Evolutionary conservation across 768 basidiomycete genomes (phyloP).

Genomic region (Rhodotorula paludigena): DNA sequence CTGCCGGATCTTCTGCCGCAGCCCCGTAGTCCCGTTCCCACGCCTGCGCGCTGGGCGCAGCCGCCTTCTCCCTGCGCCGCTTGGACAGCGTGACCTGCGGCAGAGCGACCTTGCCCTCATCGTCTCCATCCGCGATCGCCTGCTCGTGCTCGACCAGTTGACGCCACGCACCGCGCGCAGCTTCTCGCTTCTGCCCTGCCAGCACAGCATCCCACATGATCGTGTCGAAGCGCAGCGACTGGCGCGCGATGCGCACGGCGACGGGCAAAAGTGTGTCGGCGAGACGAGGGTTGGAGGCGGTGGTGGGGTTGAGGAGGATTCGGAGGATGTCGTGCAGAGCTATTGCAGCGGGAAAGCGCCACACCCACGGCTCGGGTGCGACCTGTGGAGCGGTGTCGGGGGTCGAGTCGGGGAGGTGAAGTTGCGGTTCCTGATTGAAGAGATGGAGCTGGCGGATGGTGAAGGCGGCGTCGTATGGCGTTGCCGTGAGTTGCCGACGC

Average conservation of each 20-base stretch:
- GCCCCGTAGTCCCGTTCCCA: not conserved
- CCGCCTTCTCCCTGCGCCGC: not conserved
- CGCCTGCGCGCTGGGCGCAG: not conserved
- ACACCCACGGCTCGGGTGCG: constrained; percentile 25
- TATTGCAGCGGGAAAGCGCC: constrained; percentile 25
- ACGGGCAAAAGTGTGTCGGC: constrained; percentile 18
- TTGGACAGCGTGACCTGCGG: not conserved
- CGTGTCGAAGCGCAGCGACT: constrained; percentile 29
- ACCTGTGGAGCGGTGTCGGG: not conserved
- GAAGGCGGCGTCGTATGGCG: constrained; percentile 29
- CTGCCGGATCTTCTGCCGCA: not conserved
- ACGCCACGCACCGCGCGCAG: too few relatives aligned
- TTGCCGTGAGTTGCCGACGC: constrained; percentile 3
- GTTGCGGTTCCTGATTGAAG: constrained; percentile 14
- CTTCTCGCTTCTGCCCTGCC: constrained; percentile 8
- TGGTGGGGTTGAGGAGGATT: not conserved
- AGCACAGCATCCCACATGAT: constrained; percentile 24
- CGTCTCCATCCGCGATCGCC: not conserved
- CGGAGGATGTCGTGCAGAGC: constrained; percentile 31
- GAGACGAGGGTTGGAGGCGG: not conserved
- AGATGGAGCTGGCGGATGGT: constrained; percentile 35
- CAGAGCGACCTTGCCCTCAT: not conserved
- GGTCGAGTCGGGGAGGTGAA: constrained; percentile 11
- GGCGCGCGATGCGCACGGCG: constrained; percentile 22
- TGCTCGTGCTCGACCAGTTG: not conserved